phyloP scores from a whole-genome alignment of 495 filamentous ascomycete genomes.

The Penicillium malachiteum region DNA sequence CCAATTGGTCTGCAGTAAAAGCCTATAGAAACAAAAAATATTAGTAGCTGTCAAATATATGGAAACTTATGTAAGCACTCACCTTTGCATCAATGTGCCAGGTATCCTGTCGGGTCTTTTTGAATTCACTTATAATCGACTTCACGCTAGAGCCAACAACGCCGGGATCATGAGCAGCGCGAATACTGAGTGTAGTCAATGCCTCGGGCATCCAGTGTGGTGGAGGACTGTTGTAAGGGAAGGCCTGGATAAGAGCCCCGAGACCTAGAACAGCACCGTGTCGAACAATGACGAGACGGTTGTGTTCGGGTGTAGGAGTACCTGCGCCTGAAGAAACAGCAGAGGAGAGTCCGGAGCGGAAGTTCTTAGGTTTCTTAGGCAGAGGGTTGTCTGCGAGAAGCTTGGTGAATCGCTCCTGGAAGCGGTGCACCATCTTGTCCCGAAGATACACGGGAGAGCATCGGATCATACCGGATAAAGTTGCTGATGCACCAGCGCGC shows the following conservation, averaged over 20 bases:
- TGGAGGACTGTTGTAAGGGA: constrained; percentile 91
- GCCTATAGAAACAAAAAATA: constrained; percentile 56
- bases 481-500: constrained; percentile 85
- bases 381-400: constrained; percentile 77
- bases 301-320: constrained; percentile 81
- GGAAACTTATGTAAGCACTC: constrained; percentile 11
- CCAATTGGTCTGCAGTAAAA: constrained; percentile 87
- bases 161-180: constrained; percentile 83
- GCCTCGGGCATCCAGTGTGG: constrained; percentile 94
- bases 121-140: constrained; percentile 91
- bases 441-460: constrained; percentile 88
- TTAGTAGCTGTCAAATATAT: constrained; percentile 25
- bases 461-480: constrained; percentile 94
- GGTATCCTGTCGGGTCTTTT: constrained; percentile 98
- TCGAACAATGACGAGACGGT: constrained; percentile 71
- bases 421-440: constrained; percentile 65
- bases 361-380: constrained; percentile 65
- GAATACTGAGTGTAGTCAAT: constrained; percentile 77
- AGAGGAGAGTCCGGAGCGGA: constrained; percentile 36
- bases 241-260: constrained; percentile 90
- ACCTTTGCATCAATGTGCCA: constrained; percentile 99
- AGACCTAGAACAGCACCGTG: constrained; percentile 93
- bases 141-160: constrained; percentile 98
- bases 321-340: constrained; percentile 59
- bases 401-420: constrained; percentile 78